Evolutionary conservation across 495 filamentous ascomycete genomes (phyloP).

Genomic region (Lophiostoma macrostomum): DNA sequence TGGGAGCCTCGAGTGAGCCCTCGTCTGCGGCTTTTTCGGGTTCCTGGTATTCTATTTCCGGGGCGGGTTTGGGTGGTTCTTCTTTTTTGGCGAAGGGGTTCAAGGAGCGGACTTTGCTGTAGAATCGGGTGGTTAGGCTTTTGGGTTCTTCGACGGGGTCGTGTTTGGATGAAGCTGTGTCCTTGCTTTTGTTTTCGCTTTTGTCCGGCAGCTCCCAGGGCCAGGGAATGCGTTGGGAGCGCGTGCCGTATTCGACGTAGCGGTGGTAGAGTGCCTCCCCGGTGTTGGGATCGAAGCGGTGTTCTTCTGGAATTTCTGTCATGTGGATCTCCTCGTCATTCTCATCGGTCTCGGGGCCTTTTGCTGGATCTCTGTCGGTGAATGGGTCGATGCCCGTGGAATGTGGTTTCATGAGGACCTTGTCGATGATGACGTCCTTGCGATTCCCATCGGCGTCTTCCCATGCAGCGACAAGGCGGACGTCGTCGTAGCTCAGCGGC

Average conservation of each 20-base stretch:
- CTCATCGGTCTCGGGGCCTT: too few relatives aligned
- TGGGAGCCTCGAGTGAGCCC: too few relatives aligned
- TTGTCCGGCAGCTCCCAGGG: not conserved
- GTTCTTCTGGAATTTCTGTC: not conserved
- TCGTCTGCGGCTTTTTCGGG: too few relatives aligned
- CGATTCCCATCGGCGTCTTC: slow-evolving; percentile 37
- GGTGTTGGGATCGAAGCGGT: not conserved
- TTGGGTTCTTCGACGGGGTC: too few relatives aligned
- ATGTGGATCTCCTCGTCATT: too few relatives aligned
- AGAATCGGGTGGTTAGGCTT: not conserved
- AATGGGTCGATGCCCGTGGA: not conserved
- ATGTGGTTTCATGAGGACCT: slow-evolving; percentile 66
- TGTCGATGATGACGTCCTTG: slow-evolving; percentile 22
- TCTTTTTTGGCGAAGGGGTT: too few relatives aligned
- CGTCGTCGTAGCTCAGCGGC: slow-evolving; percentile 3
- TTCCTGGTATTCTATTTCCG: too few relatives aligned
- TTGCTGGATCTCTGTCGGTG: not conserved
- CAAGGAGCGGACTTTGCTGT: not conserved
- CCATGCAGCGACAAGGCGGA: slow-evolving; percentile 15
- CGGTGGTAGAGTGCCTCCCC: not conserved
- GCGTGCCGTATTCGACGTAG: slow-evolving; percentile 1
- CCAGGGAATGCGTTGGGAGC: not conserved
- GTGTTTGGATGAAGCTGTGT: not conserved
- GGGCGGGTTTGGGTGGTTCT: too few relatives aligned
- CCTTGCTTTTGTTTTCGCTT: not conserved